phyloP scores from a whole-genome alignment of 768 basidiomycete species.

The Tephrocybe sp. region DNA sequence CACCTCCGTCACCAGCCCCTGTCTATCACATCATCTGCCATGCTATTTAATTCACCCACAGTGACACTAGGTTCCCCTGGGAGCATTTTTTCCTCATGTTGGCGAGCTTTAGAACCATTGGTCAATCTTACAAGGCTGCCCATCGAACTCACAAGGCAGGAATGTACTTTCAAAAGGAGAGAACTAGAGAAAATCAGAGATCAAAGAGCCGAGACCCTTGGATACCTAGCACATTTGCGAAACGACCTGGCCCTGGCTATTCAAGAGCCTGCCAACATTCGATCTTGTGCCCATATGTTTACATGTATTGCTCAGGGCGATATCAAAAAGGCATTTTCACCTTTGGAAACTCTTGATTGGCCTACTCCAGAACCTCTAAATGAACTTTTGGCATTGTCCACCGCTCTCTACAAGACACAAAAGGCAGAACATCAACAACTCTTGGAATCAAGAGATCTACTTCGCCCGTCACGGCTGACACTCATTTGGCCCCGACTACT shows the following conservation, averaged over 20 bases:
- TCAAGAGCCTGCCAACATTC: constrained; percentile 16
- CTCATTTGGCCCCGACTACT: constrained; percentile 83
- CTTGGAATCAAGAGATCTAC: constrained; percentile 38
- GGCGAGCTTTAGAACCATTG: constrained; percentile 19
- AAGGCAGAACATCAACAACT: constrained; percentile 29
- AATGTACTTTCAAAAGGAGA: constrained; percentile 60
- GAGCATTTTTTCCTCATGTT: constrained; percentile 10
- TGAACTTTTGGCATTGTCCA: constrained; percentile 26
- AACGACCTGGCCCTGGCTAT: constrained; percentile 39
- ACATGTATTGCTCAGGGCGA: constrained; percentile 18
- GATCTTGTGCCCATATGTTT: constrained; percentile 19
- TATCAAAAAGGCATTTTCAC: constrained; percentile 17
- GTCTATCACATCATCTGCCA: constrained; percentile 19
- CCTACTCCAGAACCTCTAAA: constrained; percentile 2
- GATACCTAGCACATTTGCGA: constrained; percentile 57
- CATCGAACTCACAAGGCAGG: constrained; percentile 61
- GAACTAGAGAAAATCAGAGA: constrained; percentile 66
- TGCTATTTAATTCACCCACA: constrained; percentile 11
- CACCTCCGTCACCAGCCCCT: constrained; percentile 35
- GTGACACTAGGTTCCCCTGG: constrained; percentile 1
- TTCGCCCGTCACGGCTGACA: constrained; percentile 66
- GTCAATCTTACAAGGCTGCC: constrained; percentile 45
- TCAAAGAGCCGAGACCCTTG: constrained; percentile 66
- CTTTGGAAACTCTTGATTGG: neutral
- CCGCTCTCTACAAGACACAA: constrained; percentile 28